phyloP scores from a whole-genome alignment of 441 rosid species.

The Eutrema salsugineum region DNA sequence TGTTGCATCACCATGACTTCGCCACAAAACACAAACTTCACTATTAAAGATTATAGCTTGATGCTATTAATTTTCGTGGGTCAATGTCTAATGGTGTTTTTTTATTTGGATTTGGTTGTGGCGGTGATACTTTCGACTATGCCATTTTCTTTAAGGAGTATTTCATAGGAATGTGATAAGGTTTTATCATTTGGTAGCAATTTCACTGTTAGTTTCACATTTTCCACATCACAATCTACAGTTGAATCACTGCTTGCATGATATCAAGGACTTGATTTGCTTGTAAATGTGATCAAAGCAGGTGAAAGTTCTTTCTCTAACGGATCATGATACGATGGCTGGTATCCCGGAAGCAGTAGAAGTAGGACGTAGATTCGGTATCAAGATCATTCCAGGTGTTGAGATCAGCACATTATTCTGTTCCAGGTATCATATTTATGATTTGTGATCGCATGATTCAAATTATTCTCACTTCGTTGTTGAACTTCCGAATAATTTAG shows the following conservation, averaged over 20 bases:
- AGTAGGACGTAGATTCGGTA: constrained; percentile 64
- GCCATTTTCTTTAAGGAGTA: not conserved
- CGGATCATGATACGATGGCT: constrained; percentile 90
- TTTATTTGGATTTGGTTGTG: not conserved
- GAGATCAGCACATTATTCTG: constrained; percentile 87
- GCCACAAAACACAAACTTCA: not conserved
- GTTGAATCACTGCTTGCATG: not conserved
- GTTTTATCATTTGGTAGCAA: not conserved
- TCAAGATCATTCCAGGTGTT: constrained; percentile 87
- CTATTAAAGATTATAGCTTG: not conserved
- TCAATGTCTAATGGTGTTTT: not conserved
- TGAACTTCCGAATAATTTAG: not conserved
- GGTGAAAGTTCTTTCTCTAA: constrained; percentile 93
- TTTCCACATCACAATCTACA: not conserved
- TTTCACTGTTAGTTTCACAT: not conserved
- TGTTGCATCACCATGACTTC: not conserved
- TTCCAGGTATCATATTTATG: constrained; percentile 45
- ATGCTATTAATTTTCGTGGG: not conserved
- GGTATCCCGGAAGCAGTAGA: constrained; percentile 90
- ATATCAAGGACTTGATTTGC: not conserved
- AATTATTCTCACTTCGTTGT: no score
- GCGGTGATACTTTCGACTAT: not conserved
- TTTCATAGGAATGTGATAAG: not conserved
- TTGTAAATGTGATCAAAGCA: constrained; percentile 44
- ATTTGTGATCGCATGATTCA: not conserved